Conservation (phyloP, 371 early-diverging fungal species). For the Mucor velutinosus region DNA sequence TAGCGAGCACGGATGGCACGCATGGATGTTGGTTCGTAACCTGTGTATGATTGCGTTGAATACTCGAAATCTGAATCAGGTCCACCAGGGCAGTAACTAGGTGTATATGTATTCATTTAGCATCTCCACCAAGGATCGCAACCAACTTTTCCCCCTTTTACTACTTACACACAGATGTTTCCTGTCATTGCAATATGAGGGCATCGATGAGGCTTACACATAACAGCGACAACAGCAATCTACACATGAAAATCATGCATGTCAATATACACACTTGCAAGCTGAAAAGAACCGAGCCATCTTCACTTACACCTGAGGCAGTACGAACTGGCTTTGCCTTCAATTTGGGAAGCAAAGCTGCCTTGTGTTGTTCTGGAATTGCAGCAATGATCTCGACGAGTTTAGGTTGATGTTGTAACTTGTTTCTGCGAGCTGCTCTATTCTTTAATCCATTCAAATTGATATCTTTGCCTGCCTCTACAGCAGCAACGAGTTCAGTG, state of each 20-base stretch:
- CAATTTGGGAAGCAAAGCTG: constrained; percentile 84
- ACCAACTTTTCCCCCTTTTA: not conserved
- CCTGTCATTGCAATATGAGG: constrained; percentile 99
- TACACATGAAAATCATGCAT: constrained; percentile 22
- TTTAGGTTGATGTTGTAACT: constrained; percentile 88
- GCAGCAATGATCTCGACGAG: constrained; percentile 99
- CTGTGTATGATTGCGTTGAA: constrained; percentile 99
- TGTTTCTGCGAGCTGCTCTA: constrained; percentile 76
- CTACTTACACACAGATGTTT: constrained; percentile 97
- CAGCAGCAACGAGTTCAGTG: constrained; percentile 79
- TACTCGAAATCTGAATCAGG: constrained; percentile 99
- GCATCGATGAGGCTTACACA: constrained; percentile 99
- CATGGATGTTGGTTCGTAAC: constrained; percentile 99
- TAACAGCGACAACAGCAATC: constrained; percentile 99
- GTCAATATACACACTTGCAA: not conserved
- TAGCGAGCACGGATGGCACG: constrained; percentile 99
- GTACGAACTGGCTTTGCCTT: constrained; percentile 99
- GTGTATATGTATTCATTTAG: not conserved
- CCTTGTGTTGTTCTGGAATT: constrained; percentile 94
- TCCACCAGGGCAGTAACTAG: constrained; percentile 98
- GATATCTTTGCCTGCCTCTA: constrained; percentile 71
- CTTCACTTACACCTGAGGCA: constrained; percentile 87
- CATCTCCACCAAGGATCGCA: no score
- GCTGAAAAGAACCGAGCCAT: not conserved
- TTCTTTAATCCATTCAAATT: constrained; percentile 89